Conservation (phyloP, 768 basidiomycete species). For the Podaxis sp. region DNA sequence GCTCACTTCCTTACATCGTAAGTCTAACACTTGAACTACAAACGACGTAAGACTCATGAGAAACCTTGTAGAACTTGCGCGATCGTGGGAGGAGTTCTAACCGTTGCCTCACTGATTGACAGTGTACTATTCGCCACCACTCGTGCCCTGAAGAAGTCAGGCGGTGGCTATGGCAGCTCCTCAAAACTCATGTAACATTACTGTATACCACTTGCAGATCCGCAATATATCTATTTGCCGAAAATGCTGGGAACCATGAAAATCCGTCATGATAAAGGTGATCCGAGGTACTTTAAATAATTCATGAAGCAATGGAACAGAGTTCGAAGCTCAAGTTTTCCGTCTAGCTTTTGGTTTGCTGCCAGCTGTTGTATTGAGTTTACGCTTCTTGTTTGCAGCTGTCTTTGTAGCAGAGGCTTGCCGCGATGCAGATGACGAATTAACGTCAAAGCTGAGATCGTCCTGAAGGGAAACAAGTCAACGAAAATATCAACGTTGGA, state of each 20-base stretch:
- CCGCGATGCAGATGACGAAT: conserved; percentile 29
- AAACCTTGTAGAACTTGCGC: conserved; percentile 77
- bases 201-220: conserved; percentile 16
- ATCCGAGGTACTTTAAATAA: not conserved
- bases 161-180: conserved; percentile 30
- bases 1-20: conserved; percentile 98
- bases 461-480: conserved; percentile 28
- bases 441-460: conserved; percentile 11
- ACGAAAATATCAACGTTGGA: not conserved
- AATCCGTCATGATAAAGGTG: not conserved
- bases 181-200: conserved; percentile 47
- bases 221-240: conserved; percentile 5
- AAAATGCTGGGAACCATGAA: not conserved
- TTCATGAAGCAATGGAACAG: no score
- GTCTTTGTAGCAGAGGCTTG: conserved; percentile 26
- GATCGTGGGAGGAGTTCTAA: conserved; percentile 96
- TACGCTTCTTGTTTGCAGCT: conserved; percentile 12
- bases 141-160: conserved; percentile 67
- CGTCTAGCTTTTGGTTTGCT: conserved; percentile 27
- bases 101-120: conserved; percentile 88
- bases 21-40: conserved; percentile 29
- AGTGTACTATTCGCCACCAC: conserved; percentile 83
- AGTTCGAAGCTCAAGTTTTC: conserved; percentile 18
- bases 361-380: not conserved
- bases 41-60: not conserved